Percentiles rank a stretch among this genome's conserved stretches.
These are phyloP conservation scores for Candida jianshihensis DNA, from an alignment of 805 yeast genomes.

Conservation along the genomic window DNA sequence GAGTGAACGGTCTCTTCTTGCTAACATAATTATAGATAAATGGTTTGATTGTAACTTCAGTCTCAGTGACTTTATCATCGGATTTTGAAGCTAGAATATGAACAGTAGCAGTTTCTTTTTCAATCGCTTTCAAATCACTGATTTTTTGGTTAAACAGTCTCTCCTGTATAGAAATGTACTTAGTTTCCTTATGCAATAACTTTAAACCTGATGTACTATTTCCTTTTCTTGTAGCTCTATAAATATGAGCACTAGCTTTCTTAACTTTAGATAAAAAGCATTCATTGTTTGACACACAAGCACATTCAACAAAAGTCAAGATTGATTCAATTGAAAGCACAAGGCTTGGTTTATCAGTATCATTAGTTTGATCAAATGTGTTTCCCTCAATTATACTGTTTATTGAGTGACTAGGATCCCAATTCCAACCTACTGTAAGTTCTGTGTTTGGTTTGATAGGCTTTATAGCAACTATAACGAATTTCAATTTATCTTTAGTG, in stretches of 20 bases:
- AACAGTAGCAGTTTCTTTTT: slow-evolving; percentile 4
- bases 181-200: slow-evolving; percentile 27
- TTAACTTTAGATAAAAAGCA: slow-evolving; percentile 57
- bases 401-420: slow-evolving; percentile 80
- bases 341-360: slow-evolving; percentile 45
- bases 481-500: slow-evolving; percentile 34
- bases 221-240: slow-evolving; percentile 40
- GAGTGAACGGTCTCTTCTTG: slow-evolving; percentile 8
- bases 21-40: slow-evolving; percentile 13
- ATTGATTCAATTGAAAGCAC: slow-evolving; percentile 59
- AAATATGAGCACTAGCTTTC: slow-evolving; percentile 52
- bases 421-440: slow-evolving; percentile 77
- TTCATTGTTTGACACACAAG: slow-evolving; percentile 39
- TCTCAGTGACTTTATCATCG: slow-evolving; percentile 5
- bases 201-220: slow-evolving; percentile 19
- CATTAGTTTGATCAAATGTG: slow-evolving; percentile 47
- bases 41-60: slow-evolving; percentile 16
- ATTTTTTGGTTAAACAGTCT: slow-evolving; percentile 23
- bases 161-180: slow-evolving; percentile 25
- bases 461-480: slow-evolving; percentile 49
- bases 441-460: slow-evolving; percentile 63
- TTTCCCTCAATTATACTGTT: slow-evolving; percentile 36
- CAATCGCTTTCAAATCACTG: slow-evolving; percentile 12
- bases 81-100: slow-evolving; percentile 3
- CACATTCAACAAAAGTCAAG: slow-evolving; percentile 58